phyloP scores from a whole-genome alignment of 148 eudicot genomes.

The Cornus kousa region DNA sequence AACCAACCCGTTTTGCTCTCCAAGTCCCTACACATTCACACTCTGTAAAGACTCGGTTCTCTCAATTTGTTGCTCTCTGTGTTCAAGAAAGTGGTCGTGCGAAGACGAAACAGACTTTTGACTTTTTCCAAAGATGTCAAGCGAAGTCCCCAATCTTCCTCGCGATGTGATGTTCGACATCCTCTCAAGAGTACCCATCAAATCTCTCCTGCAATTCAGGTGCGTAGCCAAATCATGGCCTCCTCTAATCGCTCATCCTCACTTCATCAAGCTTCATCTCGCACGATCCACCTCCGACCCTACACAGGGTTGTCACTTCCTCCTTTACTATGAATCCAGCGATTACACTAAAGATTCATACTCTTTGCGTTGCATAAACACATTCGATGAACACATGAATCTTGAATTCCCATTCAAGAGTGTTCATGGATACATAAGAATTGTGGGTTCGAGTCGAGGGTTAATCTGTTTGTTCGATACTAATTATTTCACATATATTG shows the following conservation, averaged over 20 bases:
- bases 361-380: constrained; percentile 4
- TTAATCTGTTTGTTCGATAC: constrained; percentile 32
- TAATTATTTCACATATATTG: constrained; percentile 11
- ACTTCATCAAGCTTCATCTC: constrained; percentile 13
- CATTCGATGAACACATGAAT: background rate
- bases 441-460: constrained; percentile 31
- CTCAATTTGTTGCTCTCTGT: too few relatives aligned
- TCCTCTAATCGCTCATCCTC: constrained; percentile 12
- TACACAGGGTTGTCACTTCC: constrained; percentile 4
- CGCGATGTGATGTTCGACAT: constrained; percentile 18
- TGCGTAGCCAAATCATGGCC: constrained; percentile 2
- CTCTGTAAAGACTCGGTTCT: too few relatives aligned
- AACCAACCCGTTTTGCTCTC: too few relatives aligned
- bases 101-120: too few relatives aligned
- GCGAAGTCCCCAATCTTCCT: constrained; percentile 9
- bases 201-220: constrained; percentile 14
- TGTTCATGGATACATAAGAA: constrained; percentile 21
- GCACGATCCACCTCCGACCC: constrained; percentile 14
- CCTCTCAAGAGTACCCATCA: constrained; percentile 16
- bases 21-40: too few relatives aligned
- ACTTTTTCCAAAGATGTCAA: background rate
- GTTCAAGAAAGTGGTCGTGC: too few relatives aligned
- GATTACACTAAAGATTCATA: constrained; percentile 10
- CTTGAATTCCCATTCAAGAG: constrained; percentile 26
- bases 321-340: constrained; percentile 23